phyloP scores from a whole-genome alignment of 2,329 filamentous ascomycete species.

The Pestalotiopsis sp. region DNA sequence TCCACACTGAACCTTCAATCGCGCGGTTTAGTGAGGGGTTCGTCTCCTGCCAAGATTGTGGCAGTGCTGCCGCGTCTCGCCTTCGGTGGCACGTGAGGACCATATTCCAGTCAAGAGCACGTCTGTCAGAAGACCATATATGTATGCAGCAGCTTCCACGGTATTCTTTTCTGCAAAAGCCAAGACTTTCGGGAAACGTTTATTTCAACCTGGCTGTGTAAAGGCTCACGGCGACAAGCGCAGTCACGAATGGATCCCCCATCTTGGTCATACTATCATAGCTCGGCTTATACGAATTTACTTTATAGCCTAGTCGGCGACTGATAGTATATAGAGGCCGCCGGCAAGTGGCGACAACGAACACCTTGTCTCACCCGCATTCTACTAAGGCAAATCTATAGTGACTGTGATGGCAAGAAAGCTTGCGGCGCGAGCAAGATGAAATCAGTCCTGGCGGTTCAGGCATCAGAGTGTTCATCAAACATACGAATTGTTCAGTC shows the following conservation, averaged over 20 bases:
- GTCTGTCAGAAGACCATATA: background rate
- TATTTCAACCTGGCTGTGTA: background rate
- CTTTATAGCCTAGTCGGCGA: background rate
- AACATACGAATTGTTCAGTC: too few relatives aligned
- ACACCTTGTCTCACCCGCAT: background rate
- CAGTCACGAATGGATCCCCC: background rate
- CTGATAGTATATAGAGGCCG: background rate
- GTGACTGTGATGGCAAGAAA: background rate
- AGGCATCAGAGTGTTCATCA: too few relatives aligned
- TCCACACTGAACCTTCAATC: background rate
- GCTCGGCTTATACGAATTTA: background rate
- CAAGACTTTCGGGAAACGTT: background rate
- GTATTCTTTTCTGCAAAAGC: background rate
- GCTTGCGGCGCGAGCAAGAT: too few relatives aligned
- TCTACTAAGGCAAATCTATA: background rate
- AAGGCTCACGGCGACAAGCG: background rate
- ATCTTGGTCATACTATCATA: background rate
- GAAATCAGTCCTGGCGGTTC: too few relatives aligned
- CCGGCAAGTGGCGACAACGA: background rate
- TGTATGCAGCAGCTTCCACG: background rate
- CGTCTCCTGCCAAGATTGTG: background rate
- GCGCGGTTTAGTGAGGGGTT: background rate
- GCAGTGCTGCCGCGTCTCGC: slow-evolving; percentile 2
- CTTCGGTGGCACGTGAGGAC: background rate
- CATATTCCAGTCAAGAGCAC: background rate